Base-by-base conservation (phyloP, 2,329 filamentous ascomycete species). In the Paraphaeosphaeria minitans region DNA sequence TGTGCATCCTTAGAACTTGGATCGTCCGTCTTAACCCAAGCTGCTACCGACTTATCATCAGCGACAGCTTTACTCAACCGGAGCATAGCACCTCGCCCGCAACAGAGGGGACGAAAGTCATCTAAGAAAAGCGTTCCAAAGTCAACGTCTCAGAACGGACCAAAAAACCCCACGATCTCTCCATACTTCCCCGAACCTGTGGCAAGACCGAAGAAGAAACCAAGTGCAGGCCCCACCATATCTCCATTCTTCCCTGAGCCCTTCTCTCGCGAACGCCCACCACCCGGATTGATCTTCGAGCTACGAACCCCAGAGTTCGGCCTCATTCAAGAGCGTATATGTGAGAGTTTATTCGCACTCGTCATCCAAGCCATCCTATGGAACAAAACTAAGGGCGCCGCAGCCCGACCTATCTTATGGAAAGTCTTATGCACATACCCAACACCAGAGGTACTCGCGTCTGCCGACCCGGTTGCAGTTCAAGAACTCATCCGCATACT, bases 341-440 rank as follows among this genome's bases (percentile, higher is more conserved):
- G 87, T 1, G 76, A 85, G 51, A 84, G 92, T 57, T 90, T 93
- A 0, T 97, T 96, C 75, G 88, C 87, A 63, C 84, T 97, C 1
- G 84, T 97, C 1, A 82, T 97, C 31, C 92, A 90, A 13, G 88
- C 93, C 5, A 92, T 91, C 0, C 93, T 97, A 67, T 86, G 97
- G 31, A 94, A 94, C 74, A 88, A 90, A 59, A 97, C 93, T 0
- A 83, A 86, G 2, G 93, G 91, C 12, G 84, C 82, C 48, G 82
- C 86, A 10, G 91, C 93, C 4, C 88, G 95, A 29, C 93, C 93
- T 0, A 82, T 90, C 0, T 89, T 96, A 64, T 88, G 88, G 72
- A 72, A 82, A 14, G 80, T 97, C 13, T 89, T 91, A 66, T 78
- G 82, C 13, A 80, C 78, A 2, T 97, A 91, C 59, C 89, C 91